Percentiles rank a stretch among this genome's conserved stretches.
phyloP scores from a whole-genome alignment of 257 asterid genomes.

The Capsicum baccatum region DNA sequence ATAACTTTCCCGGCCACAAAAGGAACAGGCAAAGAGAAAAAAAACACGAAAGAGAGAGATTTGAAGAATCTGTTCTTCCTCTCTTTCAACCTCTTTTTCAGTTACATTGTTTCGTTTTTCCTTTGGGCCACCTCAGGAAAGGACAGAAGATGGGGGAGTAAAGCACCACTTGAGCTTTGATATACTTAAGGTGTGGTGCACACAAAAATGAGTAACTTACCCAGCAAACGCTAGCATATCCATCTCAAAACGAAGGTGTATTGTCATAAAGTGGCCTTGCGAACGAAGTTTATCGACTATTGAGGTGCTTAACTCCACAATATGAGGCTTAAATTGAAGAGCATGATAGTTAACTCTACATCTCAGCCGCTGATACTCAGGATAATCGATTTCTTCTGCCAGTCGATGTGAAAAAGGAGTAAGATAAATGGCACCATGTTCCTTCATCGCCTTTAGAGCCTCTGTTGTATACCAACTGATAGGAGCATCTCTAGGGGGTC shows the following conservation, averaged over 20 bases:
- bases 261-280: constrained; percentile 95
- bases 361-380: constrained; percentile 93
- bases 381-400: constrained; percentile 90
- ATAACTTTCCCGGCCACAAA: constrained; percentile 22
- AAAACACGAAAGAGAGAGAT: constrained; percentile 9
- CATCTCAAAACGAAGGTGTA: constrained; percentile 99
- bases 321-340: constrained; percentile 84
- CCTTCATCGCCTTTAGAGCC: constrained; percentile 86
- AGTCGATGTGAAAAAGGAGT: constrained; percentile 97
- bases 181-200: constrained; percentile 32
- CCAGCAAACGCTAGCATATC: constrained; percentile 99
- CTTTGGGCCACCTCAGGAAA: constrained; percentile 16
- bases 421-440: constrained; percentile 95
- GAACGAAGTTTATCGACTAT: constrained; percentile 84
- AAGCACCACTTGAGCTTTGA: constrained; percentile 14
- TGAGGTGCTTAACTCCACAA: constrained; percentile 85
- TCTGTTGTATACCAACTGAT: constrained; percentile 85
- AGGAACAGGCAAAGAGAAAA: constrained; percentile 20
- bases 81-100: constrained; percentile 13
- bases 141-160: constrained; percentile 10
- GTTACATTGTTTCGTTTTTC: not conserved
- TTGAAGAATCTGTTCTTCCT: constrained; percentile 14
- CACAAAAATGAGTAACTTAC: constrained; percentile 47
- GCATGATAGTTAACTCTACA: constrained; percentile 99
- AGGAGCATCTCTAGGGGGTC: constrained; percentile 98